Evolutionary conservation across 345 rosid genomes (phyloP).

Genomic region (Pistacia atlantica): DNA sequence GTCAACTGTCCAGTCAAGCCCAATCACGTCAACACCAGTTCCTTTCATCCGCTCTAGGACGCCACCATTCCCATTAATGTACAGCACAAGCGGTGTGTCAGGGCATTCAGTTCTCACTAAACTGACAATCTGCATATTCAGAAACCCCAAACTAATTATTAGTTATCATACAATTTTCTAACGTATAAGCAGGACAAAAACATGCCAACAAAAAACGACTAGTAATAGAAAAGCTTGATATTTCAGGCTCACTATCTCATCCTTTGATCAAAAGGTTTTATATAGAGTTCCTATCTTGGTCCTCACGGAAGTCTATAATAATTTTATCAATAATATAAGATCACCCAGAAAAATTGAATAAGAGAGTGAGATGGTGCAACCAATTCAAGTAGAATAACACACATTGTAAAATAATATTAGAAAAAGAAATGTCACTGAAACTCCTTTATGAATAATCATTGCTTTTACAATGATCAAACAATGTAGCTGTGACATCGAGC

Average conservation of each 20-base stretch:
- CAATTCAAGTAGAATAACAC: not conserved
- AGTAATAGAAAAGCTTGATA: not conserved
- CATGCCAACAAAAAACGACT: not conserved
- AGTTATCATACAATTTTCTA: not conserved
- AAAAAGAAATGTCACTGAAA: not conserved
- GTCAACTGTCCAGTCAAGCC: conserved; percentile 97
- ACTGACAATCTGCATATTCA: conserved; percentile 57
- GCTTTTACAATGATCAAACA: not conserved
- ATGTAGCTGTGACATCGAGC: not conserved
- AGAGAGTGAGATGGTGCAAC: not conserved
- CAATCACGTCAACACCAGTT: conserved; percentile 88
- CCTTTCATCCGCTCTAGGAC: conserved; percentile 91
- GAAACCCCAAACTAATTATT: not conserved
- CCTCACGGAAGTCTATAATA: not conserved
- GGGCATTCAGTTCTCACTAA: conserved; percentile 72
- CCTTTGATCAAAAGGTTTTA: not conserved
- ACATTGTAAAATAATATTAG: not conserved
- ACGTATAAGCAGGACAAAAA: not conserved
- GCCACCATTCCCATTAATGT: conserved; percentile 94
- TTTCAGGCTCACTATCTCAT: not conserved
- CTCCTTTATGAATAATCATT: not conserved
- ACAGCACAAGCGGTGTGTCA: conserved; percentile 79
- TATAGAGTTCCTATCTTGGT: not conserved
- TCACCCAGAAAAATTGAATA: not conserved
- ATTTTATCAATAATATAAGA: not conserved